Evolutionary conservation across 495 filamentous ascomycete genomes (phyloP).

Genomic region (Aspergillus nidulans): DNA sequence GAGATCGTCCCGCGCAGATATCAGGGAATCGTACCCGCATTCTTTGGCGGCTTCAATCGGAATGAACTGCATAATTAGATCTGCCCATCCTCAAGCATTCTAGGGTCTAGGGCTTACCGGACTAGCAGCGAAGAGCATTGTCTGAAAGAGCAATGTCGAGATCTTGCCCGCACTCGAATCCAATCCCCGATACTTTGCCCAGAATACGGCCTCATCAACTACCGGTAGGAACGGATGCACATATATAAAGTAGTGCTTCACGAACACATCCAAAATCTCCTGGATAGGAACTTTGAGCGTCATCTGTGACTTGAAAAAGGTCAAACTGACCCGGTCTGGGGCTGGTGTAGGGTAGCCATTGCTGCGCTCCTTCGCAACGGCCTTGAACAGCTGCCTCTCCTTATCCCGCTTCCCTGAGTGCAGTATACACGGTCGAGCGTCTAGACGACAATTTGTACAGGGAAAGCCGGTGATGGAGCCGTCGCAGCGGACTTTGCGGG

Average conservation of each 20-base stretch:
- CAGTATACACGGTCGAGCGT: conserved; percentile 9
- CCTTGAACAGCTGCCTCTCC: conserved; percentile 9
- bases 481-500: conserved; percentile 17
- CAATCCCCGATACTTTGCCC: conserved; percentile 10
- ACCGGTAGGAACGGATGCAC: conserved; percentile 16
- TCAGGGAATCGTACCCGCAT: conserved; percentile 13
- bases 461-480: conserved; percentile 18
- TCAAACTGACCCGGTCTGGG: neutral
- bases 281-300: conserved; percentile 8
- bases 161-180: conserved; percentile 7
- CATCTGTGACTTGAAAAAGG: conserved; percentile 9
- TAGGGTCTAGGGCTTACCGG: neutral
- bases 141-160: conserved; percentile 10
- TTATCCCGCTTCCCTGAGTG: conserved; percentile 11
- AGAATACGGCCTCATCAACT: conserved; percentile 14
- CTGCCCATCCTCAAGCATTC: neutral
- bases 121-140: conserved; percentile 16
- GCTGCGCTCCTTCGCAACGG: neutral
- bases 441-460: conserved; percentile 18
- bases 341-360: neutral
- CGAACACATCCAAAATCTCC: conserved; percentile 9
- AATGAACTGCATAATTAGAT: conserved; percentile 7
- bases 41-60: conserved; percentile 15
- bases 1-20: conserved; percentile 12
- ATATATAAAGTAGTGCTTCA: conserved; percentile 16